phyloP scores from a whole-genome alignment of 805 yeast genomes.

The Vanderwaltozyma yarrowii region DNA sequence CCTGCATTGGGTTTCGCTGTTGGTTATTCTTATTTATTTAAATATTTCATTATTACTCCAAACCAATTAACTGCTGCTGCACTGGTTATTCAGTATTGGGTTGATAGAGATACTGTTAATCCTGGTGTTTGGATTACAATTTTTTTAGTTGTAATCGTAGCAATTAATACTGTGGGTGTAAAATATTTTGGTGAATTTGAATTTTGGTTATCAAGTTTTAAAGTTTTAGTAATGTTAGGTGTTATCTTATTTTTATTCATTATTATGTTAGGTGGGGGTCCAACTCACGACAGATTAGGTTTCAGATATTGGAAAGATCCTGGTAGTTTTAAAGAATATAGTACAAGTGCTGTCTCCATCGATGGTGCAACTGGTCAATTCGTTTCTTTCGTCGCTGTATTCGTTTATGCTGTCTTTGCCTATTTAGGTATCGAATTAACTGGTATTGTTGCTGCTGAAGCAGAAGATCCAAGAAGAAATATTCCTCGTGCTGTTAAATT shows the following conservation, averaged over 20 bases:
- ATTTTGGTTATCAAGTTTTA: constrained; percentile 45
- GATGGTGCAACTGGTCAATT: constrained; percentile 43
- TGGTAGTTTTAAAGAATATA: constrained; percentile 46
- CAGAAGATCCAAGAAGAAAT: constrained; percentile 54
- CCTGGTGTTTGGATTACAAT: constrained; percentile 39
- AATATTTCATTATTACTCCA: constrained; percentile 40
- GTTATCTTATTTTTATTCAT: constrained; percentile 52
- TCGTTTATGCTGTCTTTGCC: constrained; percentile 60
- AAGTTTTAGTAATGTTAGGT: constrained; percentile 57
- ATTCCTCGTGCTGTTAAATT: constrained; percentile 64
- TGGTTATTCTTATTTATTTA: constrained; percentile 36
- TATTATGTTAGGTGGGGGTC: constrained; percentile 71
- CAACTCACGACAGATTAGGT: constrained; percentile 62
- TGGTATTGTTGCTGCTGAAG: constrained; percentile 68
- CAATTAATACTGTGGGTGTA: constrained; percentile 30
- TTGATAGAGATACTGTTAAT: constrained; percentile 30
- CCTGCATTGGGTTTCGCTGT: constrained; percentile 38
- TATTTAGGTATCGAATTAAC: constrained; percentile 61
- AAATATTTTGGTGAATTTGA: constrained; percentile 39
- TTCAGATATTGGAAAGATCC: constrained; percentile 63
- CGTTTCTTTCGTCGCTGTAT: constrained; percentile 50
- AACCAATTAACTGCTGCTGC: constrained; percentile 39
- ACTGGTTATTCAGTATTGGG: constrained; percentile 38
- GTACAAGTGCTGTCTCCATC: constrained; percentile 28
- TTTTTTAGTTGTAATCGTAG: constrained; percentile 30